Base-by-base conservation (phyloP, 768 basidiomycete species). In the Thelephora ganbajun region DNA sequence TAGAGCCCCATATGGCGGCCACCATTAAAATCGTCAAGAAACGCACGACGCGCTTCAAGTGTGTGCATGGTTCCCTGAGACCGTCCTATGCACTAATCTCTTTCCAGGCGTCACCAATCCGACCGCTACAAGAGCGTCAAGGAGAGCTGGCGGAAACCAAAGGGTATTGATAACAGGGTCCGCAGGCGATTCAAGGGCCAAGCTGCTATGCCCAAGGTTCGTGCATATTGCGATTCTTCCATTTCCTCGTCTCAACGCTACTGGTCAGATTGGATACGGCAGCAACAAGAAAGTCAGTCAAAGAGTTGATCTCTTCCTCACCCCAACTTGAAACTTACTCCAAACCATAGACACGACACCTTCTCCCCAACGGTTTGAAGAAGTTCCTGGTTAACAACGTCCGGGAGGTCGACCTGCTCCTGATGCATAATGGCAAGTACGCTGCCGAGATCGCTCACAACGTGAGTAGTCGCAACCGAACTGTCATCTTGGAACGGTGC, bases 121-220 rank as follows among this genome's bases (percentile, higher is more conserved):
- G 94, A 98, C 72, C 86, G 94, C 63, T 98, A 96, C 74, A 79
- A 88, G 66, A 71, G 84, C 56, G 92, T 98, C 57, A 94, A 94
- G 77, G 92, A 96, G 74, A 74, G 88, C 74, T 99, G 96, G 96
- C 79, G 96, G 67, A 99, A 99, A 75, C 96, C 96, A 57, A 99
- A 98, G 81, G 96, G 94, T 89, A 98, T 97, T 59, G 94, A 98
- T 66, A 98, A 98, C 81, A 81, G 93, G 61, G 93, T 96, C 59
- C 76, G 91, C 65, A 79, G 88, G 57, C 81, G 87, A 61, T 91
- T 90, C 76, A 96, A 91, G 75, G 94, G 94, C 48, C 91, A 94
- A 66, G 76, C 79, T 49, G 76, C 91, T 55, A 97, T 98, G 94
- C 93, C 93, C 63, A 93, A 91, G 77, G 91, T 91, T 57, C 58